phyloP scores from a whole-genome alignment of 2,329 filamentous ascomycete genomes.

The Apiospora kogelbergensis region DNA sequence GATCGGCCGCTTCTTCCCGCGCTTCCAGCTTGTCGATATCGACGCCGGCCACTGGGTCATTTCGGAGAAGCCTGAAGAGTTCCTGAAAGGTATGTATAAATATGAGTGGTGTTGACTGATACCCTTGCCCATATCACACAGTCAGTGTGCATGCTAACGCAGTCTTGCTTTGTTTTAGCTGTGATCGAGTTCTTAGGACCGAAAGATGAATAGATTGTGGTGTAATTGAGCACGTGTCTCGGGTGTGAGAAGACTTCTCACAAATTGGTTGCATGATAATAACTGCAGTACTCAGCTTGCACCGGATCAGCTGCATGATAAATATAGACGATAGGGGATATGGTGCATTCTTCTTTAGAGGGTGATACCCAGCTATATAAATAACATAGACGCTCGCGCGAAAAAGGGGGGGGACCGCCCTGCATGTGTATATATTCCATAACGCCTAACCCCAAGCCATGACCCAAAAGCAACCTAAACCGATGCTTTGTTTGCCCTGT shows the following conservation, averaged over 20 bases:
- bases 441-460: slow-evolving; percentile 2
- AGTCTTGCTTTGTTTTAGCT: slow-evolving; percentile 39
- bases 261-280: background rate
- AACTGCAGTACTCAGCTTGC: background rate
- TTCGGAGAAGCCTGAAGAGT: slow-evolving; percentile 81
- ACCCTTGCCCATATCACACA: no score
- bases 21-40: slow-evolving; percentile 71
- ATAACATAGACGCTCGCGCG: slow-evolving; percentile 15
- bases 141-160: background rate
- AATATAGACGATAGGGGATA: slow-evolving; percentile 25
- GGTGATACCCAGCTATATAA: slow-evolving; percentile 12
- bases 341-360: background rate
- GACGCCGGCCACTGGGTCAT: slow-evolving; percentile 87
- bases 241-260: background rate
- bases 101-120: background rate
- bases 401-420: slow-evolving; percentile 8
- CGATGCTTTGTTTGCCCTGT: slow-evolving; percentile 26
- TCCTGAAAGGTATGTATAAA: slow-evolving; percentile 63
- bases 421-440: background rate
- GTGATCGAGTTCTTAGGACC: slow-evolving; percentile 62
- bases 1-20: slow-evolving; percentile 80
- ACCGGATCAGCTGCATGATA: slow-evolving; percentile 21
- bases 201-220: slow-evolving; percentile 39
- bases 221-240: background rate
- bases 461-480: background rate